A percentile compares a stretch with the other conserved stretches of the same genome.
These are phyloP conservation scores for Nemania bipapillata DNA, from an alignment of 2,329 filamentous ascomycete species.

Conservation along the genomic window DNA sequence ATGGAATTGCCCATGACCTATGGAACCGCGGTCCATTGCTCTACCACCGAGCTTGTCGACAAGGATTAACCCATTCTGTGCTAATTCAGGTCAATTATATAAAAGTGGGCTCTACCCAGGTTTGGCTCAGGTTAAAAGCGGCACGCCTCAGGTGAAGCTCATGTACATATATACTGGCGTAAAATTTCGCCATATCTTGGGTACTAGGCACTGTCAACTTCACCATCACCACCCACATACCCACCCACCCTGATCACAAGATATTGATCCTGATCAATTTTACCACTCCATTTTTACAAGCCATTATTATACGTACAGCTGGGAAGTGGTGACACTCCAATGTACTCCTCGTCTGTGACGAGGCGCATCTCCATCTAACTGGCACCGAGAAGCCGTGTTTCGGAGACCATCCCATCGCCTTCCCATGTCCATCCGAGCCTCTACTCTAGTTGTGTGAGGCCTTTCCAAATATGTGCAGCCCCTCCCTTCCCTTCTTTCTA, in stretches of 20 bases:
- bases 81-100: too few species aligned
- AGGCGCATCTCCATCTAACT: neutral
- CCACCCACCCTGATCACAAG: too few species aligned
- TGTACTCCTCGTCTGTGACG: neutral
- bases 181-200: too few species aligned
- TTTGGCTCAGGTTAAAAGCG: too few species aligned
- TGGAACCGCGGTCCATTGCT: too few species aligned
- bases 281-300: neutral
- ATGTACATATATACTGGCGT: too few species aligned
- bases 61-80: too few species aligned
- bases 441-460: neutral
- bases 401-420: neutral
- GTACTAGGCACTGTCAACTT: neutral
- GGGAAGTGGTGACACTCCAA: neutral
- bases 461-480: neutral
- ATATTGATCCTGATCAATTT: neutral
- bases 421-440: neutral
- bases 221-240: neutral
- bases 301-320: neutral
- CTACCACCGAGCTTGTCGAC: too few species aligned
- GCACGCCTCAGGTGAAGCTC: too few species aligned
- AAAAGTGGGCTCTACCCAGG: too few species aligned
- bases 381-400: neutral
- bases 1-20: too few species aligned
- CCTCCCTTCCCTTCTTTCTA: neutral